Base-by-base conservation (phyloP, 257 asterid species). In the Solanum clarkiae region DNA sequence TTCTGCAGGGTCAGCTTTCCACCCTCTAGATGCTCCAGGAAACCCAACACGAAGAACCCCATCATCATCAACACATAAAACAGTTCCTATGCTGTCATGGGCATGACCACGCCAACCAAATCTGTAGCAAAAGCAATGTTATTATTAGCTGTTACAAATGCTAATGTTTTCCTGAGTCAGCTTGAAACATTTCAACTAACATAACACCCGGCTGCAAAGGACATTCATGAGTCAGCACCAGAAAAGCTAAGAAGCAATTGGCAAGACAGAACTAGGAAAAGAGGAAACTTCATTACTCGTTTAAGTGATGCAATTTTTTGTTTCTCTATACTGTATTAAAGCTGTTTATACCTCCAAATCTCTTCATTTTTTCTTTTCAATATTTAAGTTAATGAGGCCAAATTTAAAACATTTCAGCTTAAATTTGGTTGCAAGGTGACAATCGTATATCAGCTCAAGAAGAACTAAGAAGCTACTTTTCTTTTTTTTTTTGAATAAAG, bases 1-100 rank as follows among this genome's bases (percentile, higher is more conserved):
- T 90, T 97, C 99, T 71, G 99, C 95, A 85, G 99, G 99, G 88
- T 97, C 99, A 87, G 99, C 99, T 94, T 95, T 97, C 98, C 98
- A 97, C 85, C 99, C 99, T 90, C 99, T 93, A 85, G 99, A 97
- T 88, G 98, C 99, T 92, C 99, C 99, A 72, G 99, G 99, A 87
- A 97, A 97, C 71, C 99, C 99, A 87, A 97, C 98, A 62, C 99
- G 98, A 86, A 97, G 91, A 72, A 97, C 93, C 65, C 99, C 99
- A 91, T 97, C 99, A 88, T 97, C 99, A 92, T 97, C 99, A 66
- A 97, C 99, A 86, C 99, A 95, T 8, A 97, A 88, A 80, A 97
- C 98, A 74, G 98, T 97, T 88, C 99, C 99, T 42, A 95, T 90
- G 91, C 97, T 95, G 86, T 95, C 96, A 75, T 94, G 97, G 9